Percentiles rank a stretch among this genome's conserved stretches.
These are phyloP conservation scores for Sarcodon sp. DNA, from an alignment of 768 basidiomycete genomes.

Conservation along the genomic window DNA sequence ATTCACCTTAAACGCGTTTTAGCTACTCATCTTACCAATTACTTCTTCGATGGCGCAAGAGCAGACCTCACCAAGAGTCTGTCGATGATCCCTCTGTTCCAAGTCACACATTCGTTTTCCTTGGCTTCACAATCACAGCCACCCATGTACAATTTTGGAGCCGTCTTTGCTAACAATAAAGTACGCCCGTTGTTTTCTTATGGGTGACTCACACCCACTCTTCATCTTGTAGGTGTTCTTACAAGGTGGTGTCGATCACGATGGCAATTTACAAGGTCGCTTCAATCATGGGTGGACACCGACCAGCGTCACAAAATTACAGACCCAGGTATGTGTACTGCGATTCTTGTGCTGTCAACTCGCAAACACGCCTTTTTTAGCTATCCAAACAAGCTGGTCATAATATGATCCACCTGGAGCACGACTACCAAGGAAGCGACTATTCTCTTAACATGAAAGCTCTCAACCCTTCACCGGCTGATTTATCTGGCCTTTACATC, in stretches of 20 bases:
- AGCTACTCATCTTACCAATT: slow-evolving; percentile 91
- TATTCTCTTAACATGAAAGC: slow-evolving; percentile 79
- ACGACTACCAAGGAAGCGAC: slow-evolving; percentile 85
- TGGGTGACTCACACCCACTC: slow-evolving; percentile 7
- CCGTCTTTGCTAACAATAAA: slow-evolving; percentile 76
- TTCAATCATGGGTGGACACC: slow-evolving; percentile 84
- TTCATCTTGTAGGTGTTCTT: slow-evolving; percentile 57
- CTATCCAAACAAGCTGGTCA: slow-evolving; percentile 66
- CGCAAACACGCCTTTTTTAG: slow-evolving; percentile 26
- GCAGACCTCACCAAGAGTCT: slow-evolving; percentile 93
- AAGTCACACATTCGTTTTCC: slow-evolving; percentile 93
- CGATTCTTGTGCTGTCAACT: background rate
- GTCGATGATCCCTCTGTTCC: slow-evolving; percentile 91
- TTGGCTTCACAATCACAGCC: slow-evolving; percentile 78
- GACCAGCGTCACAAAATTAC: slow-evolving; percentile 69
- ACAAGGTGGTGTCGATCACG: slow-evolving; percentile 90
- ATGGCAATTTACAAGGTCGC: slow-evolving; percentile 80
- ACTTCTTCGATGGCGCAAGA: slow-evolving; percentile 93
- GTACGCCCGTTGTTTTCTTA: slow-evolving; percentile 27
- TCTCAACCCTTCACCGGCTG: slow-evolving; percentile 81
- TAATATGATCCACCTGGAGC: slow-evolving; percentile 89
- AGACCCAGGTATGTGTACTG: slow-evolving; percentile 57
- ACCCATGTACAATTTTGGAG: slow-evolving; percentile 89
- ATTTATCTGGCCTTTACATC: slow-evolving; percentile 85
- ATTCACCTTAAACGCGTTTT: slow-evolving; percentile 3